Base-by-base conservation (phyloP, 2,329 filamentous ascomycete species). In the Aspergillus novofumigatus region DNA sequence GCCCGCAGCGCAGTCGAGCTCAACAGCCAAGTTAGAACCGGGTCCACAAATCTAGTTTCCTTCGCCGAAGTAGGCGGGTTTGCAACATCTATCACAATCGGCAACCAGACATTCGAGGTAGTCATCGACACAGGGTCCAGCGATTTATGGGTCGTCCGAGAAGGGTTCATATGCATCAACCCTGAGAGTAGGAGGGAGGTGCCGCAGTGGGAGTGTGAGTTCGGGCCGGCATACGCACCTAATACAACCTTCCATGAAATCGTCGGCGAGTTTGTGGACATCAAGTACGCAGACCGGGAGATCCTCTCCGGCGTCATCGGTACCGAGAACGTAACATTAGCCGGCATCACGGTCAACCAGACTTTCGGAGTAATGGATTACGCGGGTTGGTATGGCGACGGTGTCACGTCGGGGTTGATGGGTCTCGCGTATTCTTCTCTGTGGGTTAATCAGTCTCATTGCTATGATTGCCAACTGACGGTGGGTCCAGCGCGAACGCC, bases 361-460 rank as follows among this genome's bases (percentile, higher is more conserved):
- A 72, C 78, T 32, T 69, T 84, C n/a, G 80, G 74, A 0, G 59
- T 81, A 17, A 79, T 80, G 3, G 71, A 77, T 50, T 60, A 66
- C 38, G 74, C 78, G 0, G 73, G 69, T 11, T 80, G 76, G 70
- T 64, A 71, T 20, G 79, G 79, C 8, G 78, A 82, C 55, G 72
- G 70, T 1, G 66, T 74, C 21, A 77, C 78, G 1, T 77, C 75
- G 26, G 82, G 82, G 2, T 66, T 84, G 2, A 62, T 84, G 3
- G 82, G 82, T 0, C 71, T 85, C 11, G 80, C 74, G 1, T 84
- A 81, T 62, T 77, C 79, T 7, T 70, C 75, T 14, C 62, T 83
- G 42, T 45, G 21, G 21, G 42, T 45, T 10, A 4, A 6, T 38
- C 21, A 1, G 20, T 6, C 42, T 10, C 10, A 17, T 38, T n/a